Conservation (phyloP, 2,329 filamentous ascomycete genomes). For the Botrytis porri region DNA sequence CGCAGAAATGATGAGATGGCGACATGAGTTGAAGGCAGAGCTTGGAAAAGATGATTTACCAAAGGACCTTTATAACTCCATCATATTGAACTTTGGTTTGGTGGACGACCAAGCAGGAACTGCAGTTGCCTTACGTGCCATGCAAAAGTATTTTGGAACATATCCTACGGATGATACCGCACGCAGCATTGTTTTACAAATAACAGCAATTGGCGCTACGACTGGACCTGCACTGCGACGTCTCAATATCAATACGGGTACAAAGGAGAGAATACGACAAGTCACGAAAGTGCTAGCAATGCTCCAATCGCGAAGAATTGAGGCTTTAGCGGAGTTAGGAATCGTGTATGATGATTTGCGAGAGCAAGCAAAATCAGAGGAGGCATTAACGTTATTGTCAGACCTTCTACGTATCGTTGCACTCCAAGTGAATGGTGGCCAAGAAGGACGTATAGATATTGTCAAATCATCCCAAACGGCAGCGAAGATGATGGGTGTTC, state of each 20-base stretch:
- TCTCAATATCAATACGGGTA: conserved; percentile 39
- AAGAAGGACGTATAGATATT: neutral
- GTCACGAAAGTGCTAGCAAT: conserved; percentile 45
- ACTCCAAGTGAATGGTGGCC: conserved; percentile 2
- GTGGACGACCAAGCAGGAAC: conserved; percentile 48
- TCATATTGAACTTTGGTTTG: conserved; percentile 50
- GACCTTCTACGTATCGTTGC: conserved; percentile 34
- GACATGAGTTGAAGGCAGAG: conserved; percentile 38
- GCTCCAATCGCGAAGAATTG: conserved; percentile 39
- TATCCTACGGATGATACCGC: conserved; percentile 47
- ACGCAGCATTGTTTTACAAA: conserved; percentile 48
- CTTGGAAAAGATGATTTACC: conserved; percentile 41
- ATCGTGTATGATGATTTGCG: conserved; percentile 33
- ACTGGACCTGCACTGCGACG: conserved; percentile 38
- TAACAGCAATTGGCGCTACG: conserved; percentile 42
- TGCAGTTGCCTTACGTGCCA: conserved; percentile 47
- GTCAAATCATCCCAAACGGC: conserved; percentile 20
- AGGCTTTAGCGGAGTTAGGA: conserved; percentile 31
- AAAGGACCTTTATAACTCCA: conserved; percentile 49
- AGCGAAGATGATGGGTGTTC: conserved; percentile 31
- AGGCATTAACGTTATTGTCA: conserved; percentile 34
- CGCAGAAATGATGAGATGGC: conserved; percentile 44
- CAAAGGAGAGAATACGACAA: conserved; percentile 44
- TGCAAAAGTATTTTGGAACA: conserved; percentile 45
- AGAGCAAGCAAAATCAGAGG: conserved; percentile 33